Base-by-base conservation (phyloP, 106 monocot genomes). In the Acorus calamus region DNA sequence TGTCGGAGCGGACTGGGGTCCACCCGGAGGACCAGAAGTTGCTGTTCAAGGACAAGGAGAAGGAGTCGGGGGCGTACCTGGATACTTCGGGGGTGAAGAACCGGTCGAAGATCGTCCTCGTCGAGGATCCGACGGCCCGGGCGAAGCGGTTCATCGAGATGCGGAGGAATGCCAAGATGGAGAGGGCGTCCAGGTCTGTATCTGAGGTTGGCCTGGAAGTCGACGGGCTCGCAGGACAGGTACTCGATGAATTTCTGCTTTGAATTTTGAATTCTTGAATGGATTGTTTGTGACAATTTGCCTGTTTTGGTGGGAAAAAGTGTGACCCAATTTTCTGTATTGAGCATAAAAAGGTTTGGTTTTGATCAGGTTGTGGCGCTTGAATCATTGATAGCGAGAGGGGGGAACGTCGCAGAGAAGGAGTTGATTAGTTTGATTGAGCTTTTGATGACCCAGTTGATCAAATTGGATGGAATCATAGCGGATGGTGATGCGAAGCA, bases 21-120 rank as follows among this genome's bases (percentile, higher is more conserved):
- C 92, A 92, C 66, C 87, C 75, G 8, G 59, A 69, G 12, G 92
- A 92, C 64, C 87, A 87, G 81, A 92, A 87, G 79, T 44, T 92
- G 45, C 4, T 87, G 53, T 92, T 69, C 72, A 92, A 82, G 77
- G 84, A 79, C 68, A 84, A 74, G 72, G 87, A 87, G 77, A 70
- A 77, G 14, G 78, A 69, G 12, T 79, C 87, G 7, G 55, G 52
- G 2, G 73, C 77, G 60, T 92, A 70, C 67, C 78, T 92, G 2
- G 92, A 92, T 65, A 63, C 57, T 4, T 69, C 79, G 53, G 87
- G 87, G n/a, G 92, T 92, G 12, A 87, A 79, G 64, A 84, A 92
- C 69, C 56, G 76, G 72, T 87, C 92, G 2, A 92, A 84, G 75
- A 6, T 92, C 14, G 72, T 75, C 11, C 50, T 87, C 42, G 14